phyloP scores from a whole-genome alignment of 2,329 filamentous ascomycete genomes.

The Zymoseptoria brevis region DNA sequence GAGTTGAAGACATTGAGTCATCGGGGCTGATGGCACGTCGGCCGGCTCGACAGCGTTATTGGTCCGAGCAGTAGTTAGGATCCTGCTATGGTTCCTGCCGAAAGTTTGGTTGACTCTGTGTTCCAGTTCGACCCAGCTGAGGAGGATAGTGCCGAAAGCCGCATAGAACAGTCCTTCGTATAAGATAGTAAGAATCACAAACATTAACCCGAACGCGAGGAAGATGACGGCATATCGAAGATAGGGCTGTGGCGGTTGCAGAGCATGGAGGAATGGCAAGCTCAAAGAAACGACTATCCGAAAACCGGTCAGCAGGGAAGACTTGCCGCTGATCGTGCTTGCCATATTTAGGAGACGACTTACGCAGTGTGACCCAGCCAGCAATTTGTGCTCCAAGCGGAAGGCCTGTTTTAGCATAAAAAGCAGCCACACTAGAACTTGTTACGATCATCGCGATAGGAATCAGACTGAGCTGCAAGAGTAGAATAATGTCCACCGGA shows the following conservation, averaged over 20 bases:
- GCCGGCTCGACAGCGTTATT: too few species aligned
- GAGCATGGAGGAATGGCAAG: slow-evolving; percentile 71
- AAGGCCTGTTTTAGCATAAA: slow-evolving; percentile 77
- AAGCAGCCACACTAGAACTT: slow-evolving; percentile 70
- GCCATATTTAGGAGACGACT: slow-evolving; percentile 2
- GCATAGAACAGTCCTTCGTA: slow-evolving; percentile 97
- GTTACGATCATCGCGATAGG: slow-evolving; percentile 79
- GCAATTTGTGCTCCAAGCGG: slow-evolving; percentile 81
- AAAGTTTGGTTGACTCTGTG: slow-evolving; percentile 44
- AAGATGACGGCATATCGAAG: slow-evolving; percentile 84
- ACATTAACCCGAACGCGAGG: slow-evolving; percentile 83
- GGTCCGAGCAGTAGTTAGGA: too few species aligned
- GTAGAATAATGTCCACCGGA: too few species aligned
- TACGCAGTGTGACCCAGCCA: slow-evolving; percentile 72
- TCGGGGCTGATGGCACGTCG: too few species aligned
- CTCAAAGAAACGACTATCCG: slow-evolving; percentile 59
- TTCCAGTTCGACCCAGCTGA: slow-evolving; percentile 89
- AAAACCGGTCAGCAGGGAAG: too few species aligned
- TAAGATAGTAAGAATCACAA: slow-evolving; percentile 92
- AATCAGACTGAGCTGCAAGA: slow-evolving; percentile 65
- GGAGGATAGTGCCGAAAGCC: slow-evolving; percentile 70
- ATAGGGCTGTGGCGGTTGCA: slow-evolving; percentile 78
- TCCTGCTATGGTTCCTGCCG: too few species aligned
- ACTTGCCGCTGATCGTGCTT: too few species aligned
- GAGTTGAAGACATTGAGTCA: slow-evolving; percentile 34